These are phyloP conservation scores for Phoma sp. DNA, from an alignment of 2,329 filamentous ascomycete genomes.

Conservation along the genomic window DNA sequence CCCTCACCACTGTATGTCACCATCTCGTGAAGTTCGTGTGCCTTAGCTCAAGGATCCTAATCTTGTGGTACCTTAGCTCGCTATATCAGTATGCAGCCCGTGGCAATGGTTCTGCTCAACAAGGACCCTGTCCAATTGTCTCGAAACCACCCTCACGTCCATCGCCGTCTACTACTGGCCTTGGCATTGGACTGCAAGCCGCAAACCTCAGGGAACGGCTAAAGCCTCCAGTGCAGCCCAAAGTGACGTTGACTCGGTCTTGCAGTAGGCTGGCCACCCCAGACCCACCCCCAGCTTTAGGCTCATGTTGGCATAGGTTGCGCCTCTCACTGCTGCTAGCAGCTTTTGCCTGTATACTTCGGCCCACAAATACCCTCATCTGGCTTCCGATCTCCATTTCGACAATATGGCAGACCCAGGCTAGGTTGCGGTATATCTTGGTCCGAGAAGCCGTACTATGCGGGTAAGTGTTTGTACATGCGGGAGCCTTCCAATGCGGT, in stretches of 20 bases:
- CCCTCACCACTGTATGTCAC: slow-evolving; percentile 72
- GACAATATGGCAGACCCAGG: slow-evolving; percentile 55
- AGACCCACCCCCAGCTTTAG: slow-evolving; percentile 18
- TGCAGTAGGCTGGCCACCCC: slow-evolving; percentile 33
- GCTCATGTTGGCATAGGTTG: slow-evolving; percentile 41
- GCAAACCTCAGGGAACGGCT: slow-evolving; percentile 22
- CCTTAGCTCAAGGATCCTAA: slow-evolving; percentile 29
- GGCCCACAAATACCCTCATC: slow-evolving; percentile 87
- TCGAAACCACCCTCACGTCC: slow-evolving; percentile 87
- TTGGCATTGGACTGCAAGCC: slow-evolving; percentile 66
- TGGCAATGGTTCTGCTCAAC: slow-evolving; percentile 98
- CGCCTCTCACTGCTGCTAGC: slow-evolving; percentile 72
- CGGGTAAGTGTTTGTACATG: slow-evolving; percentile 45
- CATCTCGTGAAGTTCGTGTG: slow-evolving; percentile 18
- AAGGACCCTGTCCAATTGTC: slow-evolving; percentile 89
- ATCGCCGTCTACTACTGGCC: slow-evolving; percentile 84
- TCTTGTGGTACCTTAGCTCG: slow-evolving; percentile 59
- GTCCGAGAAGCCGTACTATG: slow-evolving; percentile 69
- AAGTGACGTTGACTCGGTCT: slow-evolving; percentile 39
- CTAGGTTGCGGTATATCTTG: slow-evolving; percentile 58
- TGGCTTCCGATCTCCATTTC: slow-evolving; percentile 73
- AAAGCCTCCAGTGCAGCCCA: slow-evolving; percentile 43
- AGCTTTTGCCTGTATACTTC: slow-evolving; percentile 80
- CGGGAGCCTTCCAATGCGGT: background rate
- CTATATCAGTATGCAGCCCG: slow-evolving; percentile 74